These are phyloP conservation scores for Keqinozyma sinolaborantium DNA, from an alignment of 1,139 yeast genomes.

Conservation along the genomic window DNA sequence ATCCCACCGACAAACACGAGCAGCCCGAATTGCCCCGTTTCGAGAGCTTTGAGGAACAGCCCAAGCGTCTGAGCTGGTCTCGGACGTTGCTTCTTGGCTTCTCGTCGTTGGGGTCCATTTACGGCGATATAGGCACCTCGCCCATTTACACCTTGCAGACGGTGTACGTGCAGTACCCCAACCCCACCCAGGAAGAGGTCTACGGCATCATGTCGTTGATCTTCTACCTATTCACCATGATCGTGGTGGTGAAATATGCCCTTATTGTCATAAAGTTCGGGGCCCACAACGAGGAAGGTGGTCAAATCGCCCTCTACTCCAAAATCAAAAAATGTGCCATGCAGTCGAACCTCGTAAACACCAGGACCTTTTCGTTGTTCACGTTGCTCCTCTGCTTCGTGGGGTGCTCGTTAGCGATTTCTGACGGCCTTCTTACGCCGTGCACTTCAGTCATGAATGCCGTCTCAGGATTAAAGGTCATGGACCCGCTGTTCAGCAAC, in stretches of 20 bases:
- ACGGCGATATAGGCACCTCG: constrained; percentile 62
- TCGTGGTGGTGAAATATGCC: constrained; percentile 51
- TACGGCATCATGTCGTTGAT: constrained; percentile 52
- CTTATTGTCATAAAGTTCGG: constrained; percentile 46
- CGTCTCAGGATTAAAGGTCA: constrained; percentile 44
- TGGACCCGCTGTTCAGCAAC: constrained; percentile 32
- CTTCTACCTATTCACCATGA: constrained; percentile 51
- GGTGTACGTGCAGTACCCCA: constrained; percentile 33
- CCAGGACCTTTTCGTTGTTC: constrained; percentile 12
- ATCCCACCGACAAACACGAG: no score
- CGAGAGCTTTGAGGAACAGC: no score
- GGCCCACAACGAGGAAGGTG: constrained; percentile 59
- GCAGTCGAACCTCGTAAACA: no score
- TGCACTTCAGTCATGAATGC: constrained; percentile 60
- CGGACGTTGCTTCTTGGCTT: no score
- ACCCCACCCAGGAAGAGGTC: constrained; percentile 34
- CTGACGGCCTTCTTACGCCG: constrained; percentile 61
- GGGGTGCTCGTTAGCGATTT: constrained; percentile 54
- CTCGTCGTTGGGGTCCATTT: constrained; percentile 52
- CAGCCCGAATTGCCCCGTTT: no score
- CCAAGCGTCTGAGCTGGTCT: no score
- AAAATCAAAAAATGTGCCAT: constrained; percentile 26
- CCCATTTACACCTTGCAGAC: constrained; percentile 53
- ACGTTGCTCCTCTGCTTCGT: constrained; percentile 43
- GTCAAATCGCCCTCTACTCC: constrained; percentile 59